A percentile compares a stretch with the other conserved stretches of the same genome.
Evolutionary conservation across 163 green algal genomes (phyloP).

Genomic region (Chlamydomonas reinhardtii): DNA sequence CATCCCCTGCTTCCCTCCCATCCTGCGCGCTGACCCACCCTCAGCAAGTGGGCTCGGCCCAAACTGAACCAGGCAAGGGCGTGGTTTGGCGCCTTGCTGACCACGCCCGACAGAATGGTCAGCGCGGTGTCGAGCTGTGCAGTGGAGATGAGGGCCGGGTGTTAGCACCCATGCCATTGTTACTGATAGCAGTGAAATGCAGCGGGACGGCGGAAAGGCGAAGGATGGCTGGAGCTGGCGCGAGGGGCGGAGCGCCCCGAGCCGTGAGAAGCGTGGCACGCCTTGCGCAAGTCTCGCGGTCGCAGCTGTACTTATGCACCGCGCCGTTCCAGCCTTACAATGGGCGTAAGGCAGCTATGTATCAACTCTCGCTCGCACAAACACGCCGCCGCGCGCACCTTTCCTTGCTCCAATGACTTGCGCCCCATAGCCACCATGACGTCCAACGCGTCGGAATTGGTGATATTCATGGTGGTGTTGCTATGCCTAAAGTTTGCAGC

Average conservation of each 20-base stretch:
- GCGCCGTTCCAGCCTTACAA: too few relatives aligned
- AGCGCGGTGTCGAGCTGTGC: constrained; percentile 41
- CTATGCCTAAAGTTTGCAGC: too few relatives aligned
- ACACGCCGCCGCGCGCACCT: background rate
- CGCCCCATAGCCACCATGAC: constrained; percentile 25
- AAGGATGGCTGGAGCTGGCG: background rate
- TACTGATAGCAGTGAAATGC: too few relatives aligned
- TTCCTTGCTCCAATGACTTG: constrained; percentile 22
- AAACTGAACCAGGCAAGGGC: constrained; percentile 40
- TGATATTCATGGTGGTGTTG: constrained; percentile 10
- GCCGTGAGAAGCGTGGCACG: too few relatives aligned
- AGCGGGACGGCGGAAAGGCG: background rate
- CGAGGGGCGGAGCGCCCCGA: too few relatives aligned
- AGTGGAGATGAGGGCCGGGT: background rate
- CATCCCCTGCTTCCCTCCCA: too few relatives aligned
- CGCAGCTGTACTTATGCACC: too few relatives aligned
- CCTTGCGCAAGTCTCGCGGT: too few relatives aligned
- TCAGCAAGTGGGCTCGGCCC: constrained; percentile 6
- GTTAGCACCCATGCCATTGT: too few relatives aligned
- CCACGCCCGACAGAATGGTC: constrained; percentile 33
- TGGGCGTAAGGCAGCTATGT: too few relatives aligned
- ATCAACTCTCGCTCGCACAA: too few relatives aligned
- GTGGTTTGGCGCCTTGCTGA: constrained; percentile 13
- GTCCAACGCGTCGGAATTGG: constrained; percentile 31
- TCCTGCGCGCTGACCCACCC: background rate